Conservation (phyloP, 1,139 yeast genomes). For the Lizanozyma gosingica region DNA sequence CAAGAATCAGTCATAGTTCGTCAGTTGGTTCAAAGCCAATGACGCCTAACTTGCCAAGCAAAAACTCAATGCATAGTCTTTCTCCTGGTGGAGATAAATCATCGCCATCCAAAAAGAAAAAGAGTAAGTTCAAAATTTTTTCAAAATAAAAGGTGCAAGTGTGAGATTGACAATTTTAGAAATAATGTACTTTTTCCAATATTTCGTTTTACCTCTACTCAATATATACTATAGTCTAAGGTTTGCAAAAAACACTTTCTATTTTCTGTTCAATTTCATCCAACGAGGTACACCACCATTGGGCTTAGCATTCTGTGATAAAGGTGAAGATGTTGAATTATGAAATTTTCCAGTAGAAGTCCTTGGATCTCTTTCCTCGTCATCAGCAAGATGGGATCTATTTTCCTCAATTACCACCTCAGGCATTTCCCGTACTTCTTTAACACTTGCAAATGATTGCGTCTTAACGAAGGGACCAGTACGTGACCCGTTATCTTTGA, state of each 20-base stretch:
- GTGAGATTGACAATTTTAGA: too few relatives aligned
- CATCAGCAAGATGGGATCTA: background rate
- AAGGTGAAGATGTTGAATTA: background rate
- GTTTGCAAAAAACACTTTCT: background rate
- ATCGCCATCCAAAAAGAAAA: background rate
- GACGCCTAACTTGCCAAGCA: background rate
- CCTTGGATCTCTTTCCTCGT: background rate
- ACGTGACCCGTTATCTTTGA: background rate
- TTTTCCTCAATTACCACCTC: background rate
- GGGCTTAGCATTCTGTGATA: background rate
- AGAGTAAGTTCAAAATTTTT: background rate
- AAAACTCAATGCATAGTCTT: background rate
- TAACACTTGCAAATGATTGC: background rate
- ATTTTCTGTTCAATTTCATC: background rate
- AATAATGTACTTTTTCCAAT: too few relatives aligned
- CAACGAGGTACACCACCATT: background rate
- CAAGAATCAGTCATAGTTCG: background rate
- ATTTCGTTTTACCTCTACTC: too few relatives aligned
- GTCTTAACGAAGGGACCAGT: background rate
- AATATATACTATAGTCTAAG: too few relatives aligned
- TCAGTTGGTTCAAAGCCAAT: background rate
- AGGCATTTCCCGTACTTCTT: background rate
- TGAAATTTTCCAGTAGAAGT: background rate
- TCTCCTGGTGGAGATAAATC: background rate
- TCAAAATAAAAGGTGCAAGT: background rate